These are phyloP conservation scores for Cryptosporidium baileyi DNA, from an alignment of 169 alveolate species.

Conservation along the genomic window DNA sequence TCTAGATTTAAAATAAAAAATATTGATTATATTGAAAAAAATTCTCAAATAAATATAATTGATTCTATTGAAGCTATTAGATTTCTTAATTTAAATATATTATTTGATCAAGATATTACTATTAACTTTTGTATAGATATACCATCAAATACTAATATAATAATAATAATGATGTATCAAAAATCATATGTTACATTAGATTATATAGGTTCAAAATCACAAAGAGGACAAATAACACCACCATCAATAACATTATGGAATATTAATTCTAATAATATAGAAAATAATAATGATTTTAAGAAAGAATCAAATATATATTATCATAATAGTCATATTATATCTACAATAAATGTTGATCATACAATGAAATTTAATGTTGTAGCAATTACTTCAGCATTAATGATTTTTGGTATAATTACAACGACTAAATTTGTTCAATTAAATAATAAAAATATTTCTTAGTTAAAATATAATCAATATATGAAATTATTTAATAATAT, in stretches of 20 bases:
- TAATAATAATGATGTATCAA: background rate
- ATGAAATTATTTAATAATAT: too few relatives aligned
- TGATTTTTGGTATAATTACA: slow-evolving; percentile 28
- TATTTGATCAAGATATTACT: background rate
- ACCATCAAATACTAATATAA: slow-evolving; percentile 9
- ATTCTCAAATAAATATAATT: background rate
- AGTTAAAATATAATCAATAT: too few relatives aligned
- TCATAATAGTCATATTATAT: slow-evolving; percentile 10
- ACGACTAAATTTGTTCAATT: slow-evolving; percentile 10
- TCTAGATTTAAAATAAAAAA: background rate
- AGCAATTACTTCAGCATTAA: slow-evolving; percentile 45
- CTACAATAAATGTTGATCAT: background rate
- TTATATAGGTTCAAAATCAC: slow-evolving; percentile 12
- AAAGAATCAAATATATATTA: background rate
- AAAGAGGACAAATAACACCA: slow-evolving; percentile 50
- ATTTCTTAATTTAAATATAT: background rate
- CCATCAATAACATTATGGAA: slow-evolving; percentile 49
- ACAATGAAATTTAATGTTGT: slow-evolving; percentile 49
- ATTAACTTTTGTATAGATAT: slow-evolving; percentile 6
- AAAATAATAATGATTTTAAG: background rate
- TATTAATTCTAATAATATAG: background rate
- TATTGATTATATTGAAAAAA: background rate
- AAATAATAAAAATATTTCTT: background rate
- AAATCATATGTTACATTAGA: slow-evolving; percentile 11
- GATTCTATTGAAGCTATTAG: slow-evolving; percentile 1